These are phyloP conservation scores for Coniferiporia weirii DNA, from an alignment of 1,284 basidiomycete species.

Conservation along the genomic window DNA sequence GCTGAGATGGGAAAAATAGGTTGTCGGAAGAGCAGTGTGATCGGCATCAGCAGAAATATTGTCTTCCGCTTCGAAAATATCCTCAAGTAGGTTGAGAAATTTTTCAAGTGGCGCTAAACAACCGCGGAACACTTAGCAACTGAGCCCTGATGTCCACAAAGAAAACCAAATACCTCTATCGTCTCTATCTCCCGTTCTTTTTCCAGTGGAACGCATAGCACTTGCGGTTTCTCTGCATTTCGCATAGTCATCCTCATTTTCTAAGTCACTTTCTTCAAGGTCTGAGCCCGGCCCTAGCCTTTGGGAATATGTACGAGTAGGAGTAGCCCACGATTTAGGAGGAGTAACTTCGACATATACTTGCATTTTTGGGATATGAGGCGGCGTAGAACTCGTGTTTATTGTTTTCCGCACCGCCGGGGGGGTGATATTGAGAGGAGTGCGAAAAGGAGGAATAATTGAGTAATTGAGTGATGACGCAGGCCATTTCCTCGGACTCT, in stretches of 20 bases:
- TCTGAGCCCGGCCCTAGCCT: slow-evolving; percentile 36
- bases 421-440: no score
- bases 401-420: slow-evolving; percentile 30
- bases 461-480: background rate
- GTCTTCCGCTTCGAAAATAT: slow-evolving; percentile 88
- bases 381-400: slow-evolving; percentile 16
- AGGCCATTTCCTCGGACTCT: slow-evolving; percentile 9
- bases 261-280: slow-evolving; percentile 56
- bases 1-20: slow-evolving; percentile 65
- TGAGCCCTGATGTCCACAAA: background rate
- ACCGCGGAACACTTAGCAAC: slow-evolving; percentile 11
- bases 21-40: slow-evolving; percentile 47
- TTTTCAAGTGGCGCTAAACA: slow-evolving; percentile 66
- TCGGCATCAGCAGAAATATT: slow-evolving; percentile 62
- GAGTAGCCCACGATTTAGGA: slow-evolving; percentile 44
- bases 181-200: slow-evolving; percentile 69
- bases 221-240: slow-evolving; percentile 25
- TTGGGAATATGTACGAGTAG: slow-evolving; percentile 31
- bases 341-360: slow-evolving; percentile 59
- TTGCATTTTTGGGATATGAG: slow-evolving; percentile 33
- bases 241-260: slow-evolving; percentile 38
- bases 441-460: slow-evolving; percentile 16
- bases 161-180: slow-evolving; percentile 50
- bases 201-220: slow-evolving; percentile 42
- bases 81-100: slow-evolving; percentile 67